Evolutionary conservation across 2,329 filamentous ascomycete species (phyloP).

Genomic region (Monosporascus sp.): DNA sequence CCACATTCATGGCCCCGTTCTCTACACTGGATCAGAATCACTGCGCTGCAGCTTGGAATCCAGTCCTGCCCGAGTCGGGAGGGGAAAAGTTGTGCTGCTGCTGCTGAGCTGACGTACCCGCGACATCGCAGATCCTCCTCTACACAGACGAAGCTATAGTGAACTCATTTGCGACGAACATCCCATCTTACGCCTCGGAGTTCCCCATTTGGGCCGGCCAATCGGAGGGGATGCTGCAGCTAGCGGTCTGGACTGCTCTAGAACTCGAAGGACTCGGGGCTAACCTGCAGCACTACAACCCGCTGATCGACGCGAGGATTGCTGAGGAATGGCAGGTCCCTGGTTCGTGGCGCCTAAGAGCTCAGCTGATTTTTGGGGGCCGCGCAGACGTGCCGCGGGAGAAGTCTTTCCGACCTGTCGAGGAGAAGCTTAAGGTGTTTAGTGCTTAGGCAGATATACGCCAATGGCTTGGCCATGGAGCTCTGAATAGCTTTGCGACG

Average conservation of each 20-base stretch:
- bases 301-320: conserved; percentile 71
- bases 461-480: too few species aligned
- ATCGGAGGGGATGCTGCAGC: conserved; percentile 77
- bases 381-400: conserved; percentile 45
- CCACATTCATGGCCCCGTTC: too few species aligned
- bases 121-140: conserved; percentile 61
- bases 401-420: conserved; percentile 62
- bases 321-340: conserved; percentile 65
- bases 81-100: too few species aligned
- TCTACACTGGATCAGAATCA: too few species aligned
- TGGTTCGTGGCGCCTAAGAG: conserved; percentile 67
- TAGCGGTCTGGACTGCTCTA: conserved; percentile 75
- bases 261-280: conserved; percentile 79
- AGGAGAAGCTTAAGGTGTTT: conserved; percentile 59
- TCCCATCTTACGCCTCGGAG: conserved; percentile 69
- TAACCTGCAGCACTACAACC: conserved; percentile 93
- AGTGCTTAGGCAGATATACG: neutral
- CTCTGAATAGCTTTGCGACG: too few species aligned
- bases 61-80: too few species aligned
- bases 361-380: conserved; percentile 80
- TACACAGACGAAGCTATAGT: conserved; percentile 72
- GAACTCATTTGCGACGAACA: conserved; percentile 60
- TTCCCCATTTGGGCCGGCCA: conserved; percentile 76
- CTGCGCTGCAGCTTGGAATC: too few species aligned
- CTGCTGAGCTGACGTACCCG: neutral